Percentiles rank a stretch among this genome's conserved stretches.
Evolutionary conservation across 169 alveolate genomes (phyloP).

Genomic region (Eimeria tenella): DNA sequence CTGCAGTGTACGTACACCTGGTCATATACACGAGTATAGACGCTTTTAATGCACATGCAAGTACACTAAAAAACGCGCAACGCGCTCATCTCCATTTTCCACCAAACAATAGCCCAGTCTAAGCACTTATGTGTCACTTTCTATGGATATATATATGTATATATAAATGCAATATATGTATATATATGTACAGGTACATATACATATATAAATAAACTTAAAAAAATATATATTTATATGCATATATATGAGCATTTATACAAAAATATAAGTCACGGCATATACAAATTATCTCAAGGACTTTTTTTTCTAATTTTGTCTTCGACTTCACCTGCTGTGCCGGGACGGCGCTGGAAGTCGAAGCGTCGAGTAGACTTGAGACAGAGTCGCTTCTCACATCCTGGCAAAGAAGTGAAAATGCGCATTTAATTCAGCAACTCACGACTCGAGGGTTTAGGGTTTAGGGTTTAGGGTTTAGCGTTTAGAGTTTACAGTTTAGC

Average conservation of each 20-base stretch:
- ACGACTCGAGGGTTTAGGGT: neutral
- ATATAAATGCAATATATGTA: neutral
- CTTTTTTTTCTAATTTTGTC: too few relatives aligned
- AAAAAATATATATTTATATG: neutral
- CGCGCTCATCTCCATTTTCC: neutral
- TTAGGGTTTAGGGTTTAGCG: neutral
- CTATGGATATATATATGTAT: neutral
- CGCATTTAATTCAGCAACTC: neutral
- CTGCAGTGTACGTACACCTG: too few relatives aligned
- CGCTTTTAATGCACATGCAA: too few relatives aligned
- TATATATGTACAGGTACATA: neutral
- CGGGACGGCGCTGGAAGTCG: slow-evolving; percentile 67
- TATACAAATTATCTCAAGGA: too few relatives aligned
- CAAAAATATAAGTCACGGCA: too few relatives aligned
- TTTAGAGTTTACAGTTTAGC: neutral
- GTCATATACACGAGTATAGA: too few relatives aligned
- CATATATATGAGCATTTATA: too few relatives aligned
- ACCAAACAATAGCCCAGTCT: neutral
- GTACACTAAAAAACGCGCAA: too few relatives aligned
- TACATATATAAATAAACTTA: neutral
- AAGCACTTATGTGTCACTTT: neutral
- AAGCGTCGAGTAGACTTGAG: slow-evolving; percentile 66
- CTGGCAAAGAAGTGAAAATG: neutral
- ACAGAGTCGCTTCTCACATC: slow-evolving; percentile 73
- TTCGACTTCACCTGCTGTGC: slow-evolving; percentile 44